Evolutionary conservation across 768 basidiomycete species (phyloP).

Genomic region (Lentinus tigrinus): DNA sequence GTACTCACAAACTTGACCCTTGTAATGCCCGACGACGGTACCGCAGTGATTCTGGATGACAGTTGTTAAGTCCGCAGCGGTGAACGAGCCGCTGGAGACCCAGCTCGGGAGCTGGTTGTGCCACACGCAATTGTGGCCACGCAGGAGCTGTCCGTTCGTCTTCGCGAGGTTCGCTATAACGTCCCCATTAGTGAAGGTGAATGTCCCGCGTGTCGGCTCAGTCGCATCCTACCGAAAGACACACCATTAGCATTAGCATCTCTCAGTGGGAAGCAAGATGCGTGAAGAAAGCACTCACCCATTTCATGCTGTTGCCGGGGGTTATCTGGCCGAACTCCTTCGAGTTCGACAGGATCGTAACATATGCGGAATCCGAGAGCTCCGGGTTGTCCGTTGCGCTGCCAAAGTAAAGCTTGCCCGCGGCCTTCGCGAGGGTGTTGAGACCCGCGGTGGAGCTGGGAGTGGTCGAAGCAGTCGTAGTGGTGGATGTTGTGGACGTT

Average conservation of each 20-base stretch:
- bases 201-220: constrained; percentile 46
- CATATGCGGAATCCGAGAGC: constrained; percentile 39
- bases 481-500: background rate
- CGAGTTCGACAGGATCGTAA: constrained; percentile 35
- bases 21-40: constrained; percentile 52
- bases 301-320: constrained; percentile 46
- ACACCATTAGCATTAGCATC: background rate
- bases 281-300: constrained; percentile 25
- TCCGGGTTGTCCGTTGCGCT: constrained; percentile 48
- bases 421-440: constrained; percentile 37
- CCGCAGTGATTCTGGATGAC: constrained; percentile 49
- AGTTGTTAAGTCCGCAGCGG: constrained; percentile 39
- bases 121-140: constrained; percentile 48
- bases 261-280: background rate
- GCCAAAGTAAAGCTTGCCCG: constrained; percentile 48
- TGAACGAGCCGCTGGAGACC: constrained; percentile 45
- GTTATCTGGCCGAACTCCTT: constrained; percentile 44
- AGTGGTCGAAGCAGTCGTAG: background rate
- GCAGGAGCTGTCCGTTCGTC: constrained; percentile 45
- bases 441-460: constrained; percentile 22
- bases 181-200: constrained; percentile 48
- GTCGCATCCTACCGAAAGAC: constrained; percentile 44
- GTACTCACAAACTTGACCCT: constrained; percentile 43
- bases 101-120: constrained; percentile 52
- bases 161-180: constrained; percentile 43